Base-by-base conservation (phyloP, 352 stramenopile genomes). In the Aphanomyces invadans region DNA sequence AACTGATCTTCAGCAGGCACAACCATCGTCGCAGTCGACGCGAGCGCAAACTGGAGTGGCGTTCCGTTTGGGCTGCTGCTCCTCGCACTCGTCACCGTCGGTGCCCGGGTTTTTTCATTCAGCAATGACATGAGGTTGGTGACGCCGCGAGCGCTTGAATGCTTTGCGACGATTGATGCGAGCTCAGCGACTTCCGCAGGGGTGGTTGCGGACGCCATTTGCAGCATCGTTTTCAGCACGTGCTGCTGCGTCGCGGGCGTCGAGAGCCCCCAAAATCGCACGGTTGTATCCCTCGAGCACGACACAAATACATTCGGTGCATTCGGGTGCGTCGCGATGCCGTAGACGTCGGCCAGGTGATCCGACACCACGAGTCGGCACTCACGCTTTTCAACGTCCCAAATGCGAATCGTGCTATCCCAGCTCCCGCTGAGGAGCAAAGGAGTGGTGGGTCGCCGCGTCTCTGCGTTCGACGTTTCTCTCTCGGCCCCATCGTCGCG, bases 271-370 rank as follows among this genome's bases (percentile, higher is more conserved):
- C 69, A 74, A 19, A 74, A 46, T 2, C 69, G 65, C 11, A 74
- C 5, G 0, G 69, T 72, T 17, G 51, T 70, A 38, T 74, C 69
- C 5, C 69, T 66, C 1, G 65, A 72, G 48, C 65, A 72, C 10
- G 69, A 74, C 42, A 74, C 36, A 44, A 72, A 74, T 1, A 29
- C 44, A 26, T 53, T 69, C 21, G 69, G 69, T n/a, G 39, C 49
- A 12, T 46, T 0, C 1, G 55, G 46, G 25, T 74, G 69, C 17
- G 54, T 68, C 21, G 52, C 53, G 17, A 74, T 62, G 33, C 61
- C 39, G 53, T 74, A 74, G 4, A 74, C 56, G 42, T 74, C 69
- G 10, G 69, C 69, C 17, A 70, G 31, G 42, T 74, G 69, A 39
- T 74, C 69, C 21, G 23, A 23, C 7, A 74, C 56, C 11, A 68